Percentiles rank a stretch among this genome's conserved stretches.
These are phyloP conservation scores for Neonectria magnoliae DNA, from an alignment of 2,329 filamentous ascomycete genomes.

Conservation along the genomic window DNA sequence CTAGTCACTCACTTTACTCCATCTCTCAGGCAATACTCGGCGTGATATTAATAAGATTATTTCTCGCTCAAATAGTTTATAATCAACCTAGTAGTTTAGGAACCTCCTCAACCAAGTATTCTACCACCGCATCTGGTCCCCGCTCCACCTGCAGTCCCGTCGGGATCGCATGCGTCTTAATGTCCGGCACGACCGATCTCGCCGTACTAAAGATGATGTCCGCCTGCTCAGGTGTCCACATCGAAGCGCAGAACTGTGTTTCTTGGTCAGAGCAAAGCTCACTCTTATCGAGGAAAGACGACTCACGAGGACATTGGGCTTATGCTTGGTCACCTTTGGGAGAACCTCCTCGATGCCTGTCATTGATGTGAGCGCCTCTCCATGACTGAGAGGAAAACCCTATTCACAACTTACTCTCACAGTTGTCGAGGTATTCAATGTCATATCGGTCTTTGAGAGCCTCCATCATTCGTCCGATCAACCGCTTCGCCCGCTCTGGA, in stretches of 20 bases:
- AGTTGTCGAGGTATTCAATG: conserved; percentile 71
- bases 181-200: conserved; percentile 53
- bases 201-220: conserved; percentile 57
- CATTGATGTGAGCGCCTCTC: not conserved
- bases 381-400: not conserved
- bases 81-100: conserved; percentile 37
- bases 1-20: not conserved
- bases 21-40: not conserved
- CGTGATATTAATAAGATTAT: not conserved
- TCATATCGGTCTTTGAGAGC: conserved; percentile 71
- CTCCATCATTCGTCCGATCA: conserved; percentile 70
- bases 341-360: conserved; percentile 66
- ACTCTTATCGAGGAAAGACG: not conserved
- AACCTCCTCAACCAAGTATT: conserved; percentile 58
- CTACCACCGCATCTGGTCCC: conserved; percentile 65
- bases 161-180: conserved; percentile 63
- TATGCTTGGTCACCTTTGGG: conserved; percentile 55
- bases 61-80: not conserved
- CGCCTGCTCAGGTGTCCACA: conserved; percentile 60
- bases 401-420: conserved; percentile 57
- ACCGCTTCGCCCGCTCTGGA: conserved; percentile 69
- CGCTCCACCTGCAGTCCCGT: conserved; percentile 63
- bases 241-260: conserved; percentile 67
- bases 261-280: not conserved
- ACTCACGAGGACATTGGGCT: conserved; percentile 45